Evolutionary conservation across 2,329 filamentous ascomycete species (phyloP).

Genomic region (Acrodontium crateriforme): DNA sequence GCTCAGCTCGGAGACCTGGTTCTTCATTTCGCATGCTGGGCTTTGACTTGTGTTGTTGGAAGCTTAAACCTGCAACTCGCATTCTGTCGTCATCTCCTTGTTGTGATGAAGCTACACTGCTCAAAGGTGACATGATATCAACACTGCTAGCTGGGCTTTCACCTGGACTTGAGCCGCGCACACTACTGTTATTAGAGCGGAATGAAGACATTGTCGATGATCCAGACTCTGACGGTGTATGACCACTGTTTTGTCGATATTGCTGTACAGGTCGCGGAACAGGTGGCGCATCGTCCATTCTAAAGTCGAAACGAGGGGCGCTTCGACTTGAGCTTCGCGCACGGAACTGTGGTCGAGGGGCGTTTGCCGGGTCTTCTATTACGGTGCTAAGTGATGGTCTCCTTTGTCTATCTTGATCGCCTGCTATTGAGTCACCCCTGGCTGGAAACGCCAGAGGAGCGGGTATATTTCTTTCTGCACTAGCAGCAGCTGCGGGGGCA

Average conservation of each 20-base stretch:
- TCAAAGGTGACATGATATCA: slow-evolving; percentile 14
- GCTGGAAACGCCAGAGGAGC: neutral
- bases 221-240: slow-evolving; percentile 17
- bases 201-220: slow-evolving; percentile 17
- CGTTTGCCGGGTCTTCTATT: slow-evolving; percentile 4
- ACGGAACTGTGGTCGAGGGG: slow-evolving; percentile 2
- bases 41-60: too few relatives aligned
- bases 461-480: slow-evolving; percentile 3
- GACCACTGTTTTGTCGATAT: slow-evolving; percentile 13
- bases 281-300: slow-evolving; percentile 20
- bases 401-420: neutral
- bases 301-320: slow-evolving; percentile 12
- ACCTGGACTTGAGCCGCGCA: slow-evolving; percentile 15
- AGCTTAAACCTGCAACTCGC: slow-evolving; percentile 11
- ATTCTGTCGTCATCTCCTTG: slow-evolving; percentile 15
- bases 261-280: slow-evolving; percentile 18
- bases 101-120: slow-evolving; percentile 3
- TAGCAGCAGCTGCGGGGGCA: slow-evolving; percentile 8
- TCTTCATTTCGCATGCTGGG: slow-evolving; percentile 13
- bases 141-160: slow-evolving; percentile 21
- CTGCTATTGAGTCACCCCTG: neutral
- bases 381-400: slow-evolving; percentile 6
- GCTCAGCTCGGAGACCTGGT: slow-evolving; percentile 14
- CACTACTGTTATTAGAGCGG: slow-evolving; percentile 14
- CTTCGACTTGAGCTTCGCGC: slow-evolving; percentile 11